Base-by-base conservation (phyloP, 352 stramenopile species). In the Phytophthora sp. region DNA sequence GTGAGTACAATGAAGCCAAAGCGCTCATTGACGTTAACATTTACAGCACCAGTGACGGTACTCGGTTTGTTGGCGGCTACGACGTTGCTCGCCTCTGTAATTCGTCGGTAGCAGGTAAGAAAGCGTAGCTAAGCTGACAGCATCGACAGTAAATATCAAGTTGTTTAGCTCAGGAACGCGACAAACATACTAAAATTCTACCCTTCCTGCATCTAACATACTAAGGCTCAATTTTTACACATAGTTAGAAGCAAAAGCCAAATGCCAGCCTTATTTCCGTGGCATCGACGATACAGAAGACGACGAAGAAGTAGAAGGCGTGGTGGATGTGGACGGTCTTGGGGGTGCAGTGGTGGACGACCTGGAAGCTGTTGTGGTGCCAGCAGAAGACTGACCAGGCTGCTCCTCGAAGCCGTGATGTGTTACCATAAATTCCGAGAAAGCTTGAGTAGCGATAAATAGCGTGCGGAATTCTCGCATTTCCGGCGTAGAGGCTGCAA, bases 361-460 rank as follows among this genome's bases (percentile, higher is more conserved):
- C 5, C n/a, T 21, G 5, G 35, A n/a, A 42, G 35, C 17, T 15
- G 35, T 24, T 10, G 43, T 18, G 0, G 41, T 49, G 38, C 48
- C 34, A 35, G 52, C 76, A 20, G 32, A 34, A 20, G 32, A 34
- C 31, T 74, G 54, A 9, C 74, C 59, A 23, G 72, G 72, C 42
- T 86, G 67, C 27, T 88, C 79, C 54, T 94, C 87, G 50, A 95
- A 95, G 4, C 87, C 87, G 44, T 92, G 82, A 70, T 90, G 86
- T 20, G 79, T 83, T 0, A 95, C 87, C 57, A 92, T 79, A 57
- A 87, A 95, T 63, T 95, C 87, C 21, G 81, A 92, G 59, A 95
- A 92, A 5, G 87, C 87, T 46, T 95, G 87, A 3, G 84, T 95
- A 4, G 87, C 82, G 46, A 91, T 91, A 51, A 95, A 94, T n/a